Evolutionary conservation across 495 filamentous ascomycete genomes (phyloP), one percentile per base, ranked within the genome.

Genomic region (Oleoguttula mirabilis): DNA sequence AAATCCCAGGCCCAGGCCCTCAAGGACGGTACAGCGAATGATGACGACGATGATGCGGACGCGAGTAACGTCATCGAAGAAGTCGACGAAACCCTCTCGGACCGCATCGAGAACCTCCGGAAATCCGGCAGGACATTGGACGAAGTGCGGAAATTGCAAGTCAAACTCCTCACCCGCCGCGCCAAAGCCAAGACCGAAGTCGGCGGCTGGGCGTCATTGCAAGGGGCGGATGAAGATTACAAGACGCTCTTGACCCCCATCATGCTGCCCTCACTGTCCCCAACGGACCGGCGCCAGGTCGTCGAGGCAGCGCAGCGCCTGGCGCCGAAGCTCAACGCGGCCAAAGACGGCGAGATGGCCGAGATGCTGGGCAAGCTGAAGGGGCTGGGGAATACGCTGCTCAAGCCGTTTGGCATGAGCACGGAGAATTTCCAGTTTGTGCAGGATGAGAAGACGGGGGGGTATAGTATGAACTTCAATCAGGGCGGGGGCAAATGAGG

Each of bases 351-450:
- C 54, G 90, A 98, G 62, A 85, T 87, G 71, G 76, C 68, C 5
- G 88, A 98, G 61, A 94, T 95, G 83, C 87, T 94, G 83, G 82
- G 78, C 19, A 95, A 95, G 64, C 61, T 98, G 61, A 95, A 93
- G 61, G 77, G 85, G 69, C 67, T 98, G 41, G 88, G 88, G 2
- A 93, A 98, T 63, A 83, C 85, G 1, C 69, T 98, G 31, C 63
- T 98, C 27, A 93, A 82, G 55, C 88, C 88, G 1, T 98, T 95
- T 65, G 88, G 88, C 14, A 63, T 98, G 41, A 87, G 77, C 21
- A 95, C 88, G 11, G 79, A 93, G 14, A 88, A 85, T 56, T 98
- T 98, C 63, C 77, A 93, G 27, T 87, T 95, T 68, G 75, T 80
- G 4, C 86, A 93, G 60, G 87, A 94, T 52, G 82, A 85, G 50